A percentile compares a stretch with the other conserved stretches of the same genome.
phyloP scores from a whole-genome alignment of 805 yeast genomes.

The Lipomyces chichibuensis region DNA sequence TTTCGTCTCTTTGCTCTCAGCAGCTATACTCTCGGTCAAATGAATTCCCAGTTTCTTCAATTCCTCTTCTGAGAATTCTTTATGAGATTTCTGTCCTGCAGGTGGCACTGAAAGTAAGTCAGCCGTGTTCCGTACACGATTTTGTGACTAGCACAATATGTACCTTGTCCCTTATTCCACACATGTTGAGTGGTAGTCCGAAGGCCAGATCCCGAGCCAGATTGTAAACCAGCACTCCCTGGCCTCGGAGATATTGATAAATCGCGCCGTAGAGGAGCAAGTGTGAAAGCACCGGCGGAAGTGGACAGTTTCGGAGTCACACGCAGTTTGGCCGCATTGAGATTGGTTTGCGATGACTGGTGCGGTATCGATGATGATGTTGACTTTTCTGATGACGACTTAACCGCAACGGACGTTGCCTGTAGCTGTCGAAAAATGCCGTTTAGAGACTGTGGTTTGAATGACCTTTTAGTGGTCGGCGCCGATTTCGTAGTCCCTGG shows the following conservation, averaged over 20 bases:
- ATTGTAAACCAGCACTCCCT: constrained; percentile 21
- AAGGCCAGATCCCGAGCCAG: constrained; percentile 13
- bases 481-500: neutral
- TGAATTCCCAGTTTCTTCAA: constrained; percentile 44
- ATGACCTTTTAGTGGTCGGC: constrained; percentile 39
- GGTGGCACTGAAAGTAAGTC: neutral
- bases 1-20: constrained; percentile 39
- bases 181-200: constrained; percentile 16
- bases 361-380: constrained; percentile 19
- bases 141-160: neutral
- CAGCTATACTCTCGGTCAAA: constrained; percentile 42
- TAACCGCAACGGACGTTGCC: constrained; percentile 15
- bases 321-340: constrained; percentile 26
- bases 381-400: constrained; percentile 22
- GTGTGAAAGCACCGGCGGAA: constrained; percentile 24
- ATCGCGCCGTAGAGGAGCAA: constrained; percentile 34
- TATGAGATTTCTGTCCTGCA: constrained; percentile 10
- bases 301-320: constrained; percentile 25
- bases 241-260: constrained; percentile 33
- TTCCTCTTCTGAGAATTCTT: constrained; percentile 43
- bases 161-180: constrained; percentile 30
- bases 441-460: constrained; percentile 47
- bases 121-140: neutral
- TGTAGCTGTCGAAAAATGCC: constrained; percentile 40
- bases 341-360: constrained; percentile 1